A percentile compares a stretch with the other conserved stretches of the same genome.
phyloP scores from a whole-genome alignment of 2,329 filamentous ascomycete genomes.

The Hypocreales sp. region DNA sequence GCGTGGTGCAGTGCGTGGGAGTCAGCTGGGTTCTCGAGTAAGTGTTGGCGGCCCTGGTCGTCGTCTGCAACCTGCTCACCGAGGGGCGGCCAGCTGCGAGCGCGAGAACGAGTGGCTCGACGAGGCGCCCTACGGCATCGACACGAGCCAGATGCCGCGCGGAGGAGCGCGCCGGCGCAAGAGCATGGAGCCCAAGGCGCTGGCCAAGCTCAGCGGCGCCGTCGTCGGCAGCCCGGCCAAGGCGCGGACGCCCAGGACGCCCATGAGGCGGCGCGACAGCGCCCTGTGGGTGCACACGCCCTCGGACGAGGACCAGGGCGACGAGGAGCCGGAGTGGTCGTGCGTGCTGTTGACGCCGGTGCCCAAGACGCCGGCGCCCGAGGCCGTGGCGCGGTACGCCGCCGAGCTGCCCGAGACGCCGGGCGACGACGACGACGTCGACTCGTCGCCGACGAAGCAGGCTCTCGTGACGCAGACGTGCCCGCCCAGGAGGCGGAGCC shows the following conservation, averaged over 20 bases:
- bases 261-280: slow-evolving; percentile 36
- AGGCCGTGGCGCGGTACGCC: slow-evolving; percentile 35
- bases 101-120: slow-evolving; percentile 63
- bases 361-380: slow-evolving; percentile 42
- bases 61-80: no score
- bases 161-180: slow-evolving; percentile 59
- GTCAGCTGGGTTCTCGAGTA: slow-evolving; percentile 83
- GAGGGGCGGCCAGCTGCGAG: slow-evolving; percentile 29
- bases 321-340: slow-evolving; percentile 23
- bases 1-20: slow-evolving; percentile 71
- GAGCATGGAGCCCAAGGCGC: slow-evolving; percentile 62
- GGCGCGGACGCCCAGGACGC: slow-evolving; percentile 26
- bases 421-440: slow-evolving; percentile 16
- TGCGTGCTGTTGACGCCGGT: slow-evolving; percentile 35
- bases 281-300: slow-evolving; percentile 39
- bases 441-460: slow-evolving; percentile 16
- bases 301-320: slow-evolving; percentile 24
- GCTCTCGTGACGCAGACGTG: slow-evolving; percentile 35
- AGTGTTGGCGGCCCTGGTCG: no score
- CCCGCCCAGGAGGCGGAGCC: slow-evolving; percentile 31
- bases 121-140: slow-evolving; percentile 53
- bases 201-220: slow-evolving; percentile 54
- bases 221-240: slow-evolving; percentile 30
- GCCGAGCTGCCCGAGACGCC: slow-evolving; percentile 33
- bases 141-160: slow-evolving; percentile 50